Percentiles rank a stretch among this genome's conserved stretches.
Conservation (phyloP, 2,329 filamentous ascomycete genomes). For the Colletotrichum lindemuthianum region DNA sequence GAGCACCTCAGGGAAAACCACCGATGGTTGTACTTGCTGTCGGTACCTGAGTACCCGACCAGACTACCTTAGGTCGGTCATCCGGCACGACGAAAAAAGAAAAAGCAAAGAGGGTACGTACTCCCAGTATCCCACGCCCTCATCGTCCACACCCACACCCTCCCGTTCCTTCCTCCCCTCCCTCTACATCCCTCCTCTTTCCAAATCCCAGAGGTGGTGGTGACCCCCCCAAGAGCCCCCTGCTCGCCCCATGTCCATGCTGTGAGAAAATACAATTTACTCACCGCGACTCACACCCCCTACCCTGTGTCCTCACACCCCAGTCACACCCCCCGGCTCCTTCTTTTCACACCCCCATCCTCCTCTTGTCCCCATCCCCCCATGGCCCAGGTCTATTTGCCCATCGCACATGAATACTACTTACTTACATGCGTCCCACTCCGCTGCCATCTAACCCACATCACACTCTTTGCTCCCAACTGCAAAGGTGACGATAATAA, state of each 20-base stretch:
- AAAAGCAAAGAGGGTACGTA: background rate
- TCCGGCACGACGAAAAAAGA: too few species aligned
- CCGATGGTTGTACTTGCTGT: slow-evolving; percentile 21
- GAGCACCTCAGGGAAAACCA: slow-evolving; percentile 8
- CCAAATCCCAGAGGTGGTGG: background rate
- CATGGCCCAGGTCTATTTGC: slow-evolving; percentile 13
- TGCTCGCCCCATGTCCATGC: slow-evolving; percentile 27
- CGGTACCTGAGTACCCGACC: slow-evolving; percentile 17
- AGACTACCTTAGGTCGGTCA: too few species aligned
- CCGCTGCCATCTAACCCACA: slow-evolving; percentile 35
- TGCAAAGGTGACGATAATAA: slow-evolving; percentile 37
- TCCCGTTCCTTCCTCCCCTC: slow-evolving; percentile 9
- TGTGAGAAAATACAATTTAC: slow-evolving; percentile 31
- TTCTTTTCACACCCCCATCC: slow-evolving; percentile 17
- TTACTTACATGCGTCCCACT: slow-evolving; percentile 33
- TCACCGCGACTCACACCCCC: slow-evolving; percentile 35
- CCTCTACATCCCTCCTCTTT: slow-evolving; percentile 1
- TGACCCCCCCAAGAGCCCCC: slow-evolving; percentile 24
- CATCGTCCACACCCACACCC: slow-evolving; percentile 5
- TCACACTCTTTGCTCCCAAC: slow-evolving; percentile 20
- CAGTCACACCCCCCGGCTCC: slow-evolving; percentile 10
- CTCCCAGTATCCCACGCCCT: slow-evolving; percentile 2
- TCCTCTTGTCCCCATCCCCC: slow-evolving; percentile 1
- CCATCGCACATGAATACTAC: slow-evolving; percentile 34
- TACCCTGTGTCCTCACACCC: slow-evolving; percentile 1